These are phyloP conservation scores for Furcasterigmium sp. DNA, from an alignment of 2,329 filamentous ascomycete genomes.

Conservation along the genomic window DNA sequence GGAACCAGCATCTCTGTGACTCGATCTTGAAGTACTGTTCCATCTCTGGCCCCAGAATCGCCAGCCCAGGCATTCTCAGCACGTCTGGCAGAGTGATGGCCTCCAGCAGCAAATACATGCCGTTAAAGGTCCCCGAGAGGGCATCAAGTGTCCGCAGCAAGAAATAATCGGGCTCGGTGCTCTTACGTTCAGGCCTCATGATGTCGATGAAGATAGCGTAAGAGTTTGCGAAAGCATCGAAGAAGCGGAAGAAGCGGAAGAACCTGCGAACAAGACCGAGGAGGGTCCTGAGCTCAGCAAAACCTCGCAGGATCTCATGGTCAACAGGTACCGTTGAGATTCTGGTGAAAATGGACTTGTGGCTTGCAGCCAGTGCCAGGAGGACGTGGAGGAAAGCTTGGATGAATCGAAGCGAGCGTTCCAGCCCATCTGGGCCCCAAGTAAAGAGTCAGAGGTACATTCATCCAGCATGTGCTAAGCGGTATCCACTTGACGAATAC, in stretches of 20 bases:
- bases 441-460: too few relatives aligned
- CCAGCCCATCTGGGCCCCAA: constrained; percentile 3
- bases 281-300: not conserved
- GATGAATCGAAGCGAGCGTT: not conserved
- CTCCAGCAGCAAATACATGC: not conserved
- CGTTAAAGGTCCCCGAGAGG: not conserved
- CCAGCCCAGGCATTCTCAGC: not conserved
- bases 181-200: not conserved
- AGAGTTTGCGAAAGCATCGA: not conserved
- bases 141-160: not conserved
- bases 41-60: not conserved
- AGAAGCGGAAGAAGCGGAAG: constrained; percentile 2
- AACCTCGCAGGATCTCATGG: not conserved
- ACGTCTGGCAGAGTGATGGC: not conserved
- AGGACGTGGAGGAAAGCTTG: not conserved
- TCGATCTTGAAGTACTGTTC: not conserved
- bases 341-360: not conserved
- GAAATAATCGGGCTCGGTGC: too few relatives aligned
- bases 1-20: not conserved
- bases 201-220: not conserved
- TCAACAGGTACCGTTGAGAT: too few relatives aligned
- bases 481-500: too few relatives aligned
- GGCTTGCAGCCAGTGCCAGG: not conserved
- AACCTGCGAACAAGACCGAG: not conserved
- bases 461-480: too few relatives aligned